Conservation (phyloP, 495 filamentous ascomycete species). For the Penicillium diatomitis region DNA sequence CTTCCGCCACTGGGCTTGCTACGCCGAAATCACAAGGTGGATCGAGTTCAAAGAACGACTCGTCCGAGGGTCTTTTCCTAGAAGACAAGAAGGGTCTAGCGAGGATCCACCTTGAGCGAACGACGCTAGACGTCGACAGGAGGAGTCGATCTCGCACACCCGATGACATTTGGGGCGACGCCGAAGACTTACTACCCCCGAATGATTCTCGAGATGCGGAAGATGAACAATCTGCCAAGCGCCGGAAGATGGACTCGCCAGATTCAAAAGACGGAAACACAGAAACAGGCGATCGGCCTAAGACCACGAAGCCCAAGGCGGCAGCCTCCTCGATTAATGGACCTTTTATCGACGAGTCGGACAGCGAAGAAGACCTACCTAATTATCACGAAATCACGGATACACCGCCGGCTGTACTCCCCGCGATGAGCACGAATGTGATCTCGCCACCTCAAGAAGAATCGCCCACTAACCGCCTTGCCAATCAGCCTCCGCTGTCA, state of each 20-base stretch:
- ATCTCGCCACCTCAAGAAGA: constrained; percentile 18
- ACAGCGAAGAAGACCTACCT: constrained; percentile 49
- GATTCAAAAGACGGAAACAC: constrained; percentile 3
- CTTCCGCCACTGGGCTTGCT: constrained; percentile 13
- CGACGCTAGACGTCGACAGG: constrained; percentile 1
- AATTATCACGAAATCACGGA: constrained; percentile 15
- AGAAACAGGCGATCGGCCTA: constrained; percentile 6
- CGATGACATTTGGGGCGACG: constrained; percentile 30
- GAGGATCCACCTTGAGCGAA: constrained; percentile 1
- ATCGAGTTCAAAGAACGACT: constrained; percentile 8
- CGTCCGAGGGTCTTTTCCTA: constrained; percentile 30
- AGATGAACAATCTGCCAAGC: constrained; percentile 23
- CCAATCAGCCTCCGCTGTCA: constrained; percentile 15
- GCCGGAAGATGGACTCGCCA: constrained; percentile 30
- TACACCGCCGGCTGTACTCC: neutral
- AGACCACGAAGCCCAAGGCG: neutral
- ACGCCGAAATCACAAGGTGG: constrained; percentile 13
- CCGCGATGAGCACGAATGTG: constrained; percentile 2
- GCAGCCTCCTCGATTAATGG: neutral
- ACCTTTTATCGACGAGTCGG: constrained; percentile 58
- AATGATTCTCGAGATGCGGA: constrained; percentile 22
- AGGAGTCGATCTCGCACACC: constrained; percentile 20
- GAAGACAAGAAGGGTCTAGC: constrained; percentile 30
- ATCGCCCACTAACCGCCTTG: constrained; percentile 40
- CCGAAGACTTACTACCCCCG: constrained; percentile 9